Conservation (phyloP, 352 stramenopile genomes). For the Globisporangium canariense region DNA sequence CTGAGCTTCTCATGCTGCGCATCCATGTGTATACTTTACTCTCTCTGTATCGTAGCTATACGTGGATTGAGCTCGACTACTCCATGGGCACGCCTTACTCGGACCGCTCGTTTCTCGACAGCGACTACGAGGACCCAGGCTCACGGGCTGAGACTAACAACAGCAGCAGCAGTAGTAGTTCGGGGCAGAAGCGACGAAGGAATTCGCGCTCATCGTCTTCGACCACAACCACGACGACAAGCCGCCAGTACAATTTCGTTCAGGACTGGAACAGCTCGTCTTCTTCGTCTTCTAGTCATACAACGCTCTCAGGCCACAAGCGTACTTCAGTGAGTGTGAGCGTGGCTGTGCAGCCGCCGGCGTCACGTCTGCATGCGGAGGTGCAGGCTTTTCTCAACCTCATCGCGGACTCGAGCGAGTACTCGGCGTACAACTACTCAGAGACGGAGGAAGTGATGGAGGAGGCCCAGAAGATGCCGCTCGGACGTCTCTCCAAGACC, state of each 20-base stretch:
- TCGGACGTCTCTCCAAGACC: conserved; percentile 49
- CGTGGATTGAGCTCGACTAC: conserved; percentile 67
- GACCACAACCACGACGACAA: background rate
- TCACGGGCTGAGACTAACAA: background rate
- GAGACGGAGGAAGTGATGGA: conserved; percentile 38
- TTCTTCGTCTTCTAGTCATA: background rate
- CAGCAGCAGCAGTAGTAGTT: conserved; percentile 15
- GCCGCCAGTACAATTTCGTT: conserved; percentile 7
- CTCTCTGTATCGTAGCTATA: conserved; percentile 35
- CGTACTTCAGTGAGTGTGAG: background rate
- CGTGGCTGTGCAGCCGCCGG: conserved; percentile 15
- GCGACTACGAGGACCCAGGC: conserved; percentile 27
- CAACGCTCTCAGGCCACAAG: conserved; percentile 2
- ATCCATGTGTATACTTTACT: background rate
- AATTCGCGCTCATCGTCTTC: background rate
- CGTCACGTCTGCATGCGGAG: conserved; percentile 40
- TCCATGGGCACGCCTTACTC: conserved; percentile 42
- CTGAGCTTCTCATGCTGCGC: conserved; percentile 1
- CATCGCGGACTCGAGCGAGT: conserved; percentile 30
- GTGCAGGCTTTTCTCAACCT: conserved; percentile 43
- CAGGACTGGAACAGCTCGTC: conserved; percentile 8
- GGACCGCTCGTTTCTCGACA: conserved; percentile 30
- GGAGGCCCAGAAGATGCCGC: conserved; percentile 42
- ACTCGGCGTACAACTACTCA: conserved; percentile 31
- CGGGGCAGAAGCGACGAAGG: conserved; percentile 16